Conservation (phyloP, 2,329 filamentous ascomycete species). For the Pseudogymnoascus sp. region DNA sequence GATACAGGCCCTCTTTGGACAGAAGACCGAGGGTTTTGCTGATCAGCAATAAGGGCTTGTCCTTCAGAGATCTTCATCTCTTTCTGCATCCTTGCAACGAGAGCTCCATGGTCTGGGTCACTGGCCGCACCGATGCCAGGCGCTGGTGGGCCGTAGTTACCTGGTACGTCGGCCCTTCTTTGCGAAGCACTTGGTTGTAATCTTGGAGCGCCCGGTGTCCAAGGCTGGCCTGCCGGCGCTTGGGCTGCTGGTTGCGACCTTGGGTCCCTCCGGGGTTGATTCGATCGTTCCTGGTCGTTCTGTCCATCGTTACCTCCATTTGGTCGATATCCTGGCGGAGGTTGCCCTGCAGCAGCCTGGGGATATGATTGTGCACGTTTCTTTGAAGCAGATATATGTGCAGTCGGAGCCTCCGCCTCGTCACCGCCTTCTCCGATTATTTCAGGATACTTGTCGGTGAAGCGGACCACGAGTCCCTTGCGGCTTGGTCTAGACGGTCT, state of each 20-base stretch:
- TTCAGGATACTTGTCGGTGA: constrained; percentile 63
- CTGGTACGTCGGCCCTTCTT: neutral
- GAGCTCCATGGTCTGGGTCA: constrained; percentile 14
- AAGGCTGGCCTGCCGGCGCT: neutral
- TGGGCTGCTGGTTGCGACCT: constrained; percentile 1
- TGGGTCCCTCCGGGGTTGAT: neutral
- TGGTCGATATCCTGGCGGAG: neutral
- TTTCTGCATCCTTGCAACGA: constrained; percentile 13
- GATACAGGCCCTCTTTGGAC: constrained; percentile 21
- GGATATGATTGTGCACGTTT: constrained; percentile 26
- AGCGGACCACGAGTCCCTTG: constrained; percentile 66
- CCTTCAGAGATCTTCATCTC: constrained; percentile 24
- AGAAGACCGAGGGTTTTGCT: constrained; percentile 3
- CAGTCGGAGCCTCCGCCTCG: constrained; percentile 63
- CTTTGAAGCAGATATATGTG: constrained; percentile 59
- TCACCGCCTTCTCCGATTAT: constrained; percentile 89
- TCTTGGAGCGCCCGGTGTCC: neutral
- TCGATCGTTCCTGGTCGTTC: neutral
- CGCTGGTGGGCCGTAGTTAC: neutral
- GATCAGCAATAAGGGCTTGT: constrained; percentile 27
- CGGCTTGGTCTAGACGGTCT: constrained; percentile 34
- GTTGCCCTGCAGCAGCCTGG: neutral
- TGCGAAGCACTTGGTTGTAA: neutral
- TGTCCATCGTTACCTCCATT: neutral
- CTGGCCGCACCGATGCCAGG: neutral